phyloP scores from a whole-genome alignment of 1,284 basidiomycete genomes.

The Xerocomus nothofagi region DNA sequence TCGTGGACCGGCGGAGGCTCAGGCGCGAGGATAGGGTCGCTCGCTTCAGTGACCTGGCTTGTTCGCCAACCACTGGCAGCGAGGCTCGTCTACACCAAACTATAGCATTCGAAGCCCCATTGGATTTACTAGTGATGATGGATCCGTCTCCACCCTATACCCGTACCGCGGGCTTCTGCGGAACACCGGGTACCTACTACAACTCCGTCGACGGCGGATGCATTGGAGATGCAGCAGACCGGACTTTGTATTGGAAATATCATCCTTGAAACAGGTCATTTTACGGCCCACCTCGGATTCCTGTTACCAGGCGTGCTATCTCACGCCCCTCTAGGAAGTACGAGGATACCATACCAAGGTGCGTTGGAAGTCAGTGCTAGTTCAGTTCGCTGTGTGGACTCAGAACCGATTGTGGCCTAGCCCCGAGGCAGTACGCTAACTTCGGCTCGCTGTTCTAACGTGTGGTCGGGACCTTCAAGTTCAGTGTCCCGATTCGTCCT shows the following conservation, averaged over 20 bases:
- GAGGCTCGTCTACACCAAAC: neutral
- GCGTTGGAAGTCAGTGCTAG: conserved; percentile 1
- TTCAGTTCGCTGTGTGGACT: neutral
- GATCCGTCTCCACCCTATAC: conserved; percentile 20
- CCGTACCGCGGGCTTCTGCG: conserved; percentile 19
- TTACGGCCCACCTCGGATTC: neutral
- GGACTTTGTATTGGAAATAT: neutral
- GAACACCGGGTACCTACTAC: conserved; percentile 10
- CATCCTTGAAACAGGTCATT: neutral
- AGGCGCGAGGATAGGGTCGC: neutral
- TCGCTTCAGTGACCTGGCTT: neutral
- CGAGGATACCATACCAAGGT: neutral
- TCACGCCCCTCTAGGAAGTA: neutral
- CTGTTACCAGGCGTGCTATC: neutral
- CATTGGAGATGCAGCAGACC: conserved; percentile 15
- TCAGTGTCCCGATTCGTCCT: conserved; percentile 11
- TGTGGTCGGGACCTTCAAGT: neutral
- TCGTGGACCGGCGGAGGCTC: neutral
- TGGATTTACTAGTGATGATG: conserved; percentile 7
- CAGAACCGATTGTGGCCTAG: neutral
- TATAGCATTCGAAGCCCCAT: conserved; percentile 1
- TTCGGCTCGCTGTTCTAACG: conserved; percentile 3
- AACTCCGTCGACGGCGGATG: conserved; percentile 34
- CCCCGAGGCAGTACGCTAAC: neutral
- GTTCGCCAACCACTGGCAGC: conserved; percentile 4